phyloP scores from a whole-genome alignment of 2,329 filamentous ascomycete species.

The Aspergillus uvarum region DNA sequence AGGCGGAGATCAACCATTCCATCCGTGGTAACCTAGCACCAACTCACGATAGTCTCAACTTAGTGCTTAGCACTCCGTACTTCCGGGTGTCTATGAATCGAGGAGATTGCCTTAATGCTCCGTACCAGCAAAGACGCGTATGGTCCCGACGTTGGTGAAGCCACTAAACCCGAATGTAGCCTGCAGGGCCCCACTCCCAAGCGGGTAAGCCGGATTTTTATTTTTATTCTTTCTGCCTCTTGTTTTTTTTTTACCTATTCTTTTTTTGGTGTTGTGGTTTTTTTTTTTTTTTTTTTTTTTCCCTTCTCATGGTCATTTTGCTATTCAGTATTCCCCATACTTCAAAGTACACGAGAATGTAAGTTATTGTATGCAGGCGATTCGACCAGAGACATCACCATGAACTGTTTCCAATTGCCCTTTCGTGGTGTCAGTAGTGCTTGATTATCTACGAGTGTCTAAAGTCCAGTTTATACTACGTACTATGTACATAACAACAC shows the following conservation, averaged over 20 bases:
- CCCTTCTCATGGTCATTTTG: background rate
- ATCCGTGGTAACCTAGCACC: background rate
- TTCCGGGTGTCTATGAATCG: background rate
- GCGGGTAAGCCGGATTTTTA: conserved; percentile 17
- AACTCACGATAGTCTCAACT: no score
- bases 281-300: background rate
- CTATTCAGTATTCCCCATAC: background rate
- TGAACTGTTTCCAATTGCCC: background rate
- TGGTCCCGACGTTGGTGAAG: conserved; percentile 7
- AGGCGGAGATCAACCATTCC: background rate
- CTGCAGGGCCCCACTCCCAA: conserved; percentile 4
- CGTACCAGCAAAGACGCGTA: conserved; percentile 7
- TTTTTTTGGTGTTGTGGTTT: background rate
- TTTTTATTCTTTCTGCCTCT: conserved; percentile 8
- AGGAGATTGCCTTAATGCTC: conserved; percentile 2
- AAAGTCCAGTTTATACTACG: no score
- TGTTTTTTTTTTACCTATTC: background rate
- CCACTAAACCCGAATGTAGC: conserved; percentile 3
- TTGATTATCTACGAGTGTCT: no score
- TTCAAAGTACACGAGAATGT: background rate
- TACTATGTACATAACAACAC: no score
- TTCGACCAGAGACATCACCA: background rate
- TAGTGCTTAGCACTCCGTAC: no score
- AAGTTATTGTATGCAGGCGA: background rate
- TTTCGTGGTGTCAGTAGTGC: no score